Base-by-base conservation (phyloP, 495 filamentous ascomycete species). In the Melanomma pulvis-pyrius region DNA sequence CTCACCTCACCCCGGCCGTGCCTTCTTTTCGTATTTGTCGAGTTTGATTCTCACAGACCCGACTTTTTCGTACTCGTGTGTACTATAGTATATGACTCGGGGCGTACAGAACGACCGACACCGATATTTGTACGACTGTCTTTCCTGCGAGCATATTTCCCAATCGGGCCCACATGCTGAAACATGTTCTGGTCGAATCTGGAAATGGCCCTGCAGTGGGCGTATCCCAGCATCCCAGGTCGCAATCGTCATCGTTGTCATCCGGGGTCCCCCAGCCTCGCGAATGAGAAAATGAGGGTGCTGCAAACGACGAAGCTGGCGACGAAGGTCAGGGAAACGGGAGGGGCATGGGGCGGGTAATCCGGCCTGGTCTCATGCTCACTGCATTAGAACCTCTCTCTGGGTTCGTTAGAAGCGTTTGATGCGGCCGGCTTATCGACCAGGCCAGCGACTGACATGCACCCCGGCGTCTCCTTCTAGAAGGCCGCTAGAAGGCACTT, bases 401-500 rank as follows among this genome's bases (percentile, higher is more conserved):
- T 52, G 7, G 49, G 44, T 28, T 50, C 7, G 22, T 50, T 19
- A 15, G 48, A 50, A 25, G 22, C 19, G 48, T 3, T 25, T 12
- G 48, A 58, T 58, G 55, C 22, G 19, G 48, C 36, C 55, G 26
- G 55, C 17, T 21, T 19, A 46, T 28, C 36, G 51, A 28, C 36
- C 30, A n/a, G 19, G 4, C 55, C 6, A 58, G 22, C 32, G 32
- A 21, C n/a, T 3, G 5, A 12, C 11, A 21, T 34, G 19, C 30
- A 46, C 22, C 3, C 32, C 9, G 11, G 51, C 22, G 22, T 26
- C 19, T 21, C 36, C 55, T 58, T 58, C 55, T 58, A 58, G 55
- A 58, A 58, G 55, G 55, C 13, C 55, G 55, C 55, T 58, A 58
- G 55, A 58, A 58, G 55, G 21, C 29, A 25, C 12, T 58, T 58